Percentiles rank a stretch among this genome's conserved stretches.
Conservation (phyloP, 2,329 filamentous ascomycete genomes). For the Claviceps pazoutovae region DNA sequence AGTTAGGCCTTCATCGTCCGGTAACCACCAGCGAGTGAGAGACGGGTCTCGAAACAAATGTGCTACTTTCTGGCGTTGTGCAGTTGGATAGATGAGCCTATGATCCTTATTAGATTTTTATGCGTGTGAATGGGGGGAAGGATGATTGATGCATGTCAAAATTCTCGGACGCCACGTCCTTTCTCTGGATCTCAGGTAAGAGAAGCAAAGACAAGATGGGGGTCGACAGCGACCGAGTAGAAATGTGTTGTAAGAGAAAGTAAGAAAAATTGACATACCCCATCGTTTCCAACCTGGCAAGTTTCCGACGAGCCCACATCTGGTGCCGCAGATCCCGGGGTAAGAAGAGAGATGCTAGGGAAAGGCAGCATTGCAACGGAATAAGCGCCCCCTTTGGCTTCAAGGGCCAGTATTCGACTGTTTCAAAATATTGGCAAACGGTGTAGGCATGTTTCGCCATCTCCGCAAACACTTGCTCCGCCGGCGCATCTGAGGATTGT, state of each 20-base stretch:
- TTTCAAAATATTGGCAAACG: slow-evolving; percentile 67
- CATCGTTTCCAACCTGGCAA: slow-evolving; percentile 62
- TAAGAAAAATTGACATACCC: slow-evolving; percentile 47
- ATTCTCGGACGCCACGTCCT: no score
- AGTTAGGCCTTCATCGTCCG: slow-evolving; percentile 62
- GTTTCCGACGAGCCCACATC: slow-evolving; percentile 67
- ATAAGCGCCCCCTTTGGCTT: slow-evolving; percentile 58
- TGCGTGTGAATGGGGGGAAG: no score
- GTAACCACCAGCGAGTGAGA: slow-evolving; percentile 78
- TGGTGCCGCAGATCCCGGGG: slow-evolving; percentile 58
- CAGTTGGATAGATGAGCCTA: slow-evolving; percentile 72
- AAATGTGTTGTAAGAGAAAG: background rate
- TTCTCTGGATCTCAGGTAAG: no score
- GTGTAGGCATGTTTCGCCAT: slow-evolving; percentile 49
- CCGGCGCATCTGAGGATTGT: slow-evolving; percentile 47
- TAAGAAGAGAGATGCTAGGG: slow-evolving; percentile 66
- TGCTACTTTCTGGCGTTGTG: slow-evolving; percentile 62
- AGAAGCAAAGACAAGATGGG: no score
- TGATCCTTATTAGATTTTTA: background rate
- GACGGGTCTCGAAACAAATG: slow-evolving; percentile 59
- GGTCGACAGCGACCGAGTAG: no score
- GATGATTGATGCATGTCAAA: no score
- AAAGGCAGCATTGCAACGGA: slow-evolving; percentile 60
- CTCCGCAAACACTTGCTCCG: slow-evolving; percentile 36
- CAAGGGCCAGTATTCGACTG: slow-evolving; percentile 57